These are phyloP conservation scores for Hortaea werneckii DNA, from an alignment of 2,329 filamentous ascomycete species.

Conservation along the genomic window DNA sequence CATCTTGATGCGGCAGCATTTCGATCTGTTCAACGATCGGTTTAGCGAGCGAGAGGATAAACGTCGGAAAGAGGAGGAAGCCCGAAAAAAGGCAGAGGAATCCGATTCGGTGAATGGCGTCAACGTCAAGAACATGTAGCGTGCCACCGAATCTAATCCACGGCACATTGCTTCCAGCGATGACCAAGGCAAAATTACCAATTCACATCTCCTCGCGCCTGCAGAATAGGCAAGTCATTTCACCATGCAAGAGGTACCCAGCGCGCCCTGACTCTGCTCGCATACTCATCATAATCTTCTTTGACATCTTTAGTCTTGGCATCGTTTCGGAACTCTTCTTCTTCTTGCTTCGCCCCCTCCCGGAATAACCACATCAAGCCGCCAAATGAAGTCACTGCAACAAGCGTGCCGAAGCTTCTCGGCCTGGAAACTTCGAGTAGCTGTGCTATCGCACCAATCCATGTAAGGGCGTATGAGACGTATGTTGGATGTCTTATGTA, in stretches of 20 bases:
- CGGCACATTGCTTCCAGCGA: no score
- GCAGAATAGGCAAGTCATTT: background rate
- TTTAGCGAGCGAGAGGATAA: slow-evolving; percentile 45
- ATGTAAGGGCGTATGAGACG: background rate
- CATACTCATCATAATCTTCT: background rate
- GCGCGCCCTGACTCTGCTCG: background rate
- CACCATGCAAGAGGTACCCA: background rate
- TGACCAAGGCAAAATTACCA: no score
- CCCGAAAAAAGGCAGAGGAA: background rate
- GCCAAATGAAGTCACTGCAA: background rate
- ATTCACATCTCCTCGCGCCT: no score
- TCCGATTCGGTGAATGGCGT: background rate
- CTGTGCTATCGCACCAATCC: background rate
- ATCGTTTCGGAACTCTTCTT: background rate
- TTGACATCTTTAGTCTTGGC: background rate
- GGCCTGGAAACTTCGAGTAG: background rate
- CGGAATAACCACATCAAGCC: background rate
- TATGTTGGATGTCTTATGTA: background rate
- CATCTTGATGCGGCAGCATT: slow-evolving; percentile 52
- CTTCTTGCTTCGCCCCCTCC: background rate
- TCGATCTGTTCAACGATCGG: slow-evolving; percentile 51
- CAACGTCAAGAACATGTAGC: no score
- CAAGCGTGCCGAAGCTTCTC: background rate
- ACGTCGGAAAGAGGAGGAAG: slow-evolving; percentile 1
- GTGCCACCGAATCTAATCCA: no score